Conservation (phyloP, 2,329 filamentous ascomycete species). For the Calonectria montana region DNA sequence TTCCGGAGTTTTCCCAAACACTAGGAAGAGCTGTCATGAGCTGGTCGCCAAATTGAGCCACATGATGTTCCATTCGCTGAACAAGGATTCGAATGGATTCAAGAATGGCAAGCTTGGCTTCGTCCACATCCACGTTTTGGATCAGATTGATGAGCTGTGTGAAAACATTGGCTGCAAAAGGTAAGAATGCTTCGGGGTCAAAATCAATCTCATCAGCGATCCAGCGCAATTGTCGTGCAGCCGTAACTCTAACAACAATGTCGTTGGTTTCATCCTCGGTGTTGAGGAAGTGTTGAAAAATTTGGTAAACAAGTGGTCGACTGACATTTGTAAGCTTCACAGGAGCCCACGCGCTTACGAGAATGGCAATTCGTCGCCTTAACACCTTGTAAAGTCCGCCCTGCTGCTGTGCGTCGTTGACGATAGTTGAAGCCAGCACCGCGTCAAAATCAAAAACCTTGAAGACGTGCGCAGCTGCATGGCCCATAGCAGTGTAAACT, state of each 20-base stretch:
- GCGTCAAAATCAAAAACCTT: conserved; percentile 83
- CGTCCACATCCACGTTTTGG: conserved; percentile 81
- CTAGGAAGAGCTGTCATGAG: conserved; percentile 84
- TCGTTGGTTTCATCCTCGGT: conserved; percentile 84
- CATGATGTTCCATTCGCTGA: conserved; percentile 81
- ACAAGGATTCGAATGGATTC: conserved; percentile 88
- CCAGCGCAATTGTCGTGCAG: conserved; percentile 83
- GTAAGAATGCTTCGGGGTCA: conserved; percentile 76
- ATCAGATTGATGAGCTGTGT: conserved; percentile 81
- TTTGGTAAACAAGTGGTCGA: conserved; percentile 82
- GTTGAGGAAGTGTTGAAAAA: conserved; percentile 88
- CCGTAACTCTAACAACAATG: conserved; percentile 90
- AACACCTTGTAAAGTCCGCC: conserved; percentile 79
- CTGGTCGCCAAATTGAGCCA: conserved; percentile 76
- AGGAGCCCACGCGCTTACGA: conserved; percentile 90
- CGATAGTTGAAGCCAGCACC: conserved; percentile 80
- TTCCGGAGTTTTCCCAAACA: conserved; percentile 85
- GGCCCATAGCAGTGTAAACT: conserved; percentile 91
- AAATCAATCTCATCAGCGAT: conserved; percentile 91
- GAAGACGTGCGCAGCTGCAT: conserved; percentile 82
- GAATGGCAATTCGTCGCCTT: conserved; percentile 86
- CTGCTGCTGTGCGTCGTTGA: conserved; percentile 78
- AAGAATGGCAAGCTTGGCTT: conserved; percentile 90
- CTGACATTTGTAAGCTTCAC: conserved; percentile 78
- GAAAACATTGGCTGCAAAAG: conserved; percentile 80